A percentile compares a stretch with the other conserved stretches of the same genome.
Evolutionary conservation across 148 eudicot genomes (phyloP).

Genomic region (Agrostemma githago): DNA sequence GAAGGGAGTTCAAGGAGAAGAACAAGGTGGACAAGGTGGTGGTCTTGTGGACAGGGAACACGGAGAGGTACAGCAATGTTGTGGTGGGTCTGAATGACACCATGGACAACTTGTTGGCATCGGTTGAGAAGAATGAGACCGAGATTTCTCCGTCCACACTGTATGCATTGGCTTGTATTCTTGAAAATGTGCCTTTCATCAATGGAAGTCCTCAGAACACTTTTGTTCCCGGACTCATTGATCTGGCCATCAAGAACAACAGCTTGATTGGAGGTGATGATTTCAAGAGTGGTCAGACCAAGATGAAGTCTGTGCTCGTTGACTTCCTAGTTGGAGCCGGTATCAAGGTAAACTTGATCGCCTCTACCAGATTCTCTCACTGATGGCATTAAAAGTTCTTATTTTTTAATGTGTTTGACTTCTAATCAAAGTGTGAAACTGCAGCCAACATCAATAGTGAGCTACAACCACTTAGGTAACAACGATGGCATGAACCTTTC

Average conservation of each 20-base stretch:
- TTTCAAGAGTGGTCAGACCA: constrained; percentile 98
- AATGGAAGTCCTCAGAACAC: constrained; percentile 99
- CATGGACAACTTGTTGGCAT: constrained; percentile 63
- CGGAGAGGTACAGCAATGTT: constrained; percentile 92
- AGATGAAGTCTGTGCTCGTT: constrained; percentile 95
- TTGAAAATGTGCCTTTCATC: constrained; percentile 84
- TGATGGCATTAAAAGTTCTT: not conserved
- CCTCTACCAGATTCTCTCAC: not conserved
- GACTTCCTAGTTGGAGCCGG: constrained; percentile 99
- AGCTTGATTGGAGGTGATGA: constrained; percentile 96
- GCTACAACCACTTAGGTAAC: constrained; percentile 99
- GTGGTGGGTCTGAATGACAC: constrained; percentile 89
- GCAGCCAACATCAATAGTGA: constrained; percentile 97
- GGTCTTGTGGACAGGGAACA: constrained; percentile 96
- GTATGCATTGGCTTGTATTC: constrained; percentile 82
- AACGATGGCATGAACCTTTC: constrained; percentile 98
- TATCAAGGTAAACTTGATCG: constrained; percentile 52
- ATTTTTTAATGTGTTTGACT: not conserved
- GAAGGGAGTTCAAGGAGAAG: constrained; percentile 88
- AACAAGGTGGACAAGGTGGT: constrained; percentile 94
- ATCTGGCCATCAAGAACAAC: constrained; percentile 78
- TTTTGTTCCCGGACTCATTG: constrained; percentile 92
- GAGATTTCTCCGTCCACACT: constrained; percentile 94
- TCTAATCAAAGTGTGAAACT: constrained; percentile 3
- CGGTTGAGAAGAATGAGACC: constrained; percentile 72